phyloP scores from a whole-genome alignment of 306 rosid genomes.

The Pterocarpus macrocarpus region DNA sequence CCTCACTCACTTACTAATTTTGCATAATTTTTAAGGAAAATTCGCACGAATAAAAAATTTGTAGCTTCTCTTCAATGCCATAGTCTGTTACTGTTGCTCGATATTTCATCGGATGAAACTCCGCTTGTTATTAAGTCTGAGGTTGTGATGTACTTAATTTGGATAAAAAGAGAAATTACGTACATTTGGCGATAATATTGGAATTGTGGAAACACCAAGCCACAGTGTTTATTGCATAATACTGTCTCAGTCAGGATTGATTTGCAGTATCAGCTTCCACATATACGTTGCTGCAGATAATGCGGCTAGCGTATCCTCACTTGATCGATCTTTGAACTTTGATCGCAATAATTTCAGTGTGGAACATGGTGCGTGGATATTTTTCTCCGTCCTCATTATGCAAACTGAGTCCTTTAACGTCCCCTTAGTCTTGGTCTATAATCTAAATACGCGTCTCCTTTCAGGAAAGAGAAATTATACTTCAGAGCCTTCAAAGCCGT shows the following conservation, averaged over 20 bases:
- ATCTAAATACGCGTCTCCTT: constrained; percentile 34
- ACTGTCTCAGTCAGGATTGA: neutral
- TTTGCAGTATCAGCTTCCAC: constrained; percentile 24
- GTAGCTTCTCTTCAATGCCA: neutral
- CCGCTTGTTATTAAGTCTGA: too few relatives aligned
- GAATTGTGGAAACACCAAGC: neutral
- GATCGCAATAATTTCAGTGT: neutral
- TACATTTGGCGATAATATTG: neutral
- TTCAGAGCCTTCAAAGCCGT: constrained; percentile 54
- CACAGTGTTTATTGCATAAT: neutral
- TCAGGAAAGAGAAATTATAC: neutral
- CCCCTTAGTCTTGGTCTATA: constrained; percentile 5
- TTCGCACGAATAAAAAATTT: too few relatives aligned
- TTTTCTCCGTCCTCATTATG: constrained; percentile 39
- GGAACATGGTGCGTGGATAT: constrained; percentile 12
- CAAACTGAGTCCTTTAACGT: neutral
- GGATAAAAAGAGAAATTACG: neutral
- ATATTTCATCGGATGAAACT: too few relatives aligned
- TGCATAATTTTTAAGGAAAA: too few relatives aligned
- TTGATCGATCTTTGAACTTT: neutral
- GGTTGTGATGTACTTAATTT: too few relatives aligned
- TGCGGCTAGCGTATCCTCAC: neutral
- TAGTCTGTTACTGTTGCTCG: too few relatives aligned
- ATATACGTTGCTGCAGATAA: neutral
- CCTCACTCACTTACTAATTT: too few relatives aligned